phyloP scores from a whole-genome alignment of 2,329 filamentous ascomycete genomes.

The Atkinsonella texensis region DNA sequence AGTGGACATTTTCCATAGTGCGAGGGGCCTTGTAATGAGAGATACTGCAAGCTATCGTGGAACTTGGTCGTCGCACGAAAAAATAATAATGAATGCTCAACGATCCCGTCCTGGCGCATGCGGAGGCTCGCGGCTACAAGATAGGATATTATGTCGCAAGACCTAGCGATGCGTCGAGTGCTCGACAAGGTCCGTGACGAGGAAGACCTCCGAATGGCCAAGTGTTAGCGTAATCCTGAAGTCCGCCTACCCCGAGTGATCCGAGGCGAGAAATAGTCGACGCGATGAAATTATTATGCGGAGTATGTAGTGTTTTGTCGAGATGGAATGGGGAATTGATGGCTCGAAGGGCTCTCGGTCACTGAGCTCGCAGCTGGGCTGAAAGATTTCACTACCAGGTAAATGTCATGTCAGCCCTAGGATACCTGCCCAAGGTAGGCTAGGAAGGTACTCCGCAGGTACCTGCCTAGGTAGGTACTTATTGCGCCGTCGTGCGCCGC shows the following conservation, averaged over 20 bases:
- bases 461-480: not conserved
- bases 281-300: too few relatives aligned
- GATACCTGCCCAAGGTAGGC: too few relatives aligned
- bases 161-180: not conserved
- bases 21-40: not conserved
- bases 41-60: not conserved
- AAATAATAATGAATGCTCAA: not conserved
- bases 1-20: constrained; percentile 26
- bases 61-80: not conserved
- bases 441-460: too few relatives aligned
- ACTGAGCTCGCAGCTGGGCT: not conserved
- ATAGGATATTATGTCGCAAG: not conserved
- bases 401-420: too few relatives aligned
- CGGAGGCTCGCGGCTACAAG: not conserved
- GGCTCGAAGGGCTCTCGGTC: not conserved
- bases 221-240: not conserved
- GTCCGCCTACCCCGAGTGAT: not conserved
- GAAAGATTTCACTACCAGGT: not conserved
- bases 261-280: not conserved
- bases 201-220: not conserved
- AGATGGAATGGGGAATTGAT: not conserved
- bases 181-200: not conserved
- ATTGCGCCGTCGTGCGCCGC: not conserved
- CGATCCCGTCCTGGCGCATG: not conserved
- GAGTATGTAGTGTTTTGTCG: not conserved